Conservation (phyloP, 345 rosid species). For the Syzygium aromaticum region DNA sequence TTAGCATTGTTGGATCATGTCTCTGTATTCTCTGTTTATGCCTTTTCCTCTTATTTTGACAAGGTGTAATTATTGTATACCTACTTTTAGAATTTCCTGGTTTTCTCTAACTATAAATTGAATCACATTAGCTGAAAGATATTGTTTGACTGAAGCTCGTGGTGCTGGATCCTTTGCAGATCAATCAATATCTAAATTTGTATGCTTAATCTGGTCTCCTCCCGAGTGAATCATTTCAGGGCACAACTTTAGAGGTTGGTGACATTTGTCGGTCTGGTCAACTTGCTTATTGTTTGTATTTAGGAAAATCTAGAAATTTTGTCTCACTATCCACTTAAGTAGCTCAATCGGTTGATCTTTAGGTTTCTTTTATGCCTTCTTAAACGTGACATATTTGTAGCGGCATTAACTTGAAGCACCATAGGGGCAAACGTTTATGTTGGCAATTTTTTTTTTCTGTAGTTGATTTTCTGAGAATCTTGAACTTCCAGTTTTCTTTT, state of each 20-base stretch:
- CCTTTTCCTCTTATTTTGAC: not conserved
- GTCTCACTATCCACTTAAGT: not conserved
- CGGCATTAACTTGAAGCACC: not conserved
- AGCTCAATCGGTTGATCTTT: not conserved
- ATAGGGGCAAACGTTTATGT: not conserved
- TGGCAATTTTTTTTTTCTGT: not conserved
- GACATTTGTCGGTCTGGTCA: not conserved
- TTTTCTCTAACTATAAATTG: not conserved
- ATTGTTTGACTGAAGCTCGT: not conserved
- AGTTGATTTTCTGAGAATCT: not conserved
- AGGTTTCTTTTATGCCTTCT: not conserved
- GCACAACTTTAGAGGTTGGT: constrained; percentile 67
- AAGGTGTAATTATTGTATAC: not conserved
- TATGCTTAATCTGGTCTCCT: constrained; percentile 59
- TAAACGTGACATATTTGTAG: not conserved
- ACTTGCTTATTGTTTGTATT: not conserved
- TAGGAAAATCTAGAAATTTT: not conserved
- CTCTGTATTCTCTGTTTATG: not conserved
- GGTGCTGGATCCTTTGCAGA: constrained; percentile 33
- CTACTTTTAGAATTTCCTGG: not conserved
- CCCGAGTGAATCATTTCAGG: constrained; percentile 70
- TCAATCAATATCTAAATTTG: constrained; percentile 61
- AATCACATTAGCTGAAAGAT: not conserved
- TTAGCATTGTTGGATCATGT: not conserved
- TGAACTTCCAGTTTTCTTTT: not conserved